Evolutionary conservation across 2,329 filamentous ascomycete genomes (phyloP).

Genomic region (Madurella fahalii): DNA sequence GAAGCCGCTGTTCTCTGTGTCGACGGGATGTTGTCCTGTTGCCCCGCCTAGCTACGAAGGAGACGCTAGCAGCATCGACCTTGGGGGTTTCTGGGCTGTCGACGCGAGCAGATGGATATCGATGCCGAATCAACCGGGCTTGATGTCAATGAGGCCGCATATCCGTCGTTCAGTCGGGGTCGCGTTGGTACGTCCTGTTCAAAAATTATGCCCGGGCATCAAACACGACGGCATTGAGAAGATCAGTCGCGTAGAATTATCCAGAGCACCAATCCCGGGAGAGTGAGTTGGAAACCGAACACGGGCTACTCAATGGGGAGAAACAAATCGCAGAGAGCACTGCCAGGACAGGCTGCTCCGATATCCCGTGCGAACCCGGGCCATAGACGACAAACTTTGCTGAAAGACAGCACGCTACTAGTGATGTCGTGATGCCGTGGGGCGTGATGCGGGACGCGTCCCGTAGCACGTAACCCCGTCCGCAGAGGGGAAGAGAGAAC

Average conservation of each 20-base stretch:
- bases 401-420: too few species aligned
- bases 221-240: conserved; percentile 16
- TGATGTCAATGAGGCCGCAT: background rate
- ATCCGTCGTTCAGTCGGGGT: background rate
- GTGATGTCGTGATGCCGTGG: too few species aligned
- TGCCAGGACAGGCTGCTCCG: background rate
- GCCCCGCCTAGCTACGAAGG: too few species aligned
- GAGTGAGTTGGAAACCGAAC: conserved; percentile 10
- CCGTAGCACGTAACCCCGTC: too few species aligned
- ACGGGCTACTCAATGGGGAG: background rate
- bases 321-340: background rate
- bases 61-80: too few species aligned
- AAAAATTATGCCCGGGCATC: background rate
- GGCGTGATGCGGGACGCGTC: too few species aligned
- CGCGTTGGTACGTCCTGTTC: background rate
- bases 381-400: too few species aligned
- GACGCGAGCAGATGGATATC: background rate
- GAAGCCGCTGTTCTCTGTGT: too few species aligned
- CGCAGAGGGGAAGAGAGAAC: too few species aligned
- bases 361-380: too few species aligned
- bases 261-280: conserved; percentile 1
- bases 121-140: background rate
- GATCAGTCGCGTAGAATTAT: conserved; percentile 22
- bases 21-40: too few species aligned
- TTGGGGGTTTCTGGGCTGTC: too few species aligned